These are phyloP conservation scores for Powellomyces hirtus DNA, from an alignment of 192 early-diverging fungal species.

Conservation along the genomic window DNA sequence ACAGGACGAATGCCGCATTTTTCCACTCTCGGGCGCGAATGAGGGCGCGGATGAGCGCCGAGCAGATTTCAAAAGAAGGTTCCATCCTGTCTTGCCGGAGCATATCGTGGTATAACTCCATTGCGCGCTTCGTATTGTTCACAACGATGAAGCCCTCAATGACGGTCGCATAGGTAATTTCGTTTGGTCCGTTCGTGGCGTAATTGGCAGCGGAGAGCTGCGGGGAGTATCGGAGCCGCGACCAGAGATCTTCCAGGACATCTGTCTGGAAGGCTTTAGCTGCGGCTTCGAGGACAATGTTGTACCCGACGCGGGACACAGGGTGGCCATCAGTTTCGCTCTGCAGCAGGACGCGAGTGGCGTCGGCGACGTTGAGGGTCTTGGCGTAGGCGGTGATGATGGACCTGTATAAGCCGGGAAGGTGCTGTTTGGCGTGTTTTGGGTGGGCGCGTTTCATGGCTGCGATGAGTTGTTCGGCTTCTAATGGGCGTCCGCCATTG, in stretches of 20 bases:
- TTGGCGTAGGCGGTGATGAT: slow-evolving; percentile 27
- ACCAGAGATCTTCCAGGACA: slow-evolving; percentile 7
- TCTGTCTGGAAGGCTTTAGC: slow-evolving; percentile 23
- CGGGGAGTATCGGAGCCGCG: neutral
- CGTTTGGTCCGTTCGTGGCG: slow-evolving; percentile 12
- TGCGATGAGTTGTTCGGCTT: slow-evolving; percentile 22
- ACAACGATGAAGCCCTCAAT: slow-evolving; percentile 27
- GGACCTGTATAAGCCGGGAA: slow-evolving; percentile 12
- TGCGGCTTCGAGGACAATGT: slow-evolving; percentile 25
- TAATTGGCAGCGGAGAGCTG: neutral
- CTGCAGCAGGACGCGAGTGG: slow-evolving; percentile 26
- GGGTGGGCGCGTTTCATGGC: neutral
- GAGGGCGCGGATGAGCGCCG: slow-evolving; percentile 12
- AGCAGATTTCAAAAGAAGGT: slow-evolving; percentile 4
- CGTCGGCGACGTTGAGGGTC: slow-evolving; percentile 16
- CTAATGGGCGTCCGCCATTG: neutral
- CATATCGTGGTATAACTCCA: slow-evolving; percentile 22
- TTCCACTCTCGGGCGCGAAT: slow-evolving; percentile 16
- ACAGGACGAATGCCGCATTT: slow-evolving; percentile 14
- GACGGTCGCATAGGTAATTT: slow-evolving; percentile 25
- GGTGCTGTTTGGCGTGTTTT: neutral
- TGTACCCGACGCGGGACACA: slow-evolving; percentile 14
- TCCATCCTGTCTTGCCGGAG: slow-evolving; percentile 3
- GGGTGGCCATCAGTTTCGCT: slow-evolving; percentile 15
- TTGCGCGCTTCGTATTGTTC: slow-evolving; percentile 18